Percentiles rank a stretch among this genome's conserved stretches.
These are phyloP conservation scores for Tritrichomonas musculus DNA, from an alignment of 208 protist genomes.

Conservation along the genomic window DNA sequence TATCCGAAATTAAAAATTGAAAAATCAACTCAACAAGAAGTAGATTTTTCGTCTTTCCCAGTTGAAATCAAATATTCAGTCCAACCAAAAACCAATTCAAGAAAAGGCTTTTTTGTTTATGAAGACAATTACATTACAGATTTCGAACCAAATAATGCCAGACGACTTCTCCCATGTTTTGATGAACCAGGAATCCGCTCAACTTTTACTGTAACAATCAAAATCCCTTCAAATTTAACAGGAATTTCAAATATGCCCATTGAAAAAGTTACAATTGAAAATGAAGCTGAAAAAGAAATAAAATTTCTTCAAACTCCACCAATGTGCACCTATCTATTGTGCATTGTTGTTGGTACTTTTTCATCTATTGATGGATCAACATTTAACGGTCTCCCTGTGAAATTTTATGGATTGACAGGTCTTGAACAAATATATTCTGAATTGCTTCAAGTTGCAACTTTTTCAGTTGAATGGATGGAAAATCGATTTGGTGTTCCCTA, in stretches of 20 bases:
- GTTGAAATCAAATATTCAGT: too few species aligned
- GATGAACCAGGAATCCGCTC: conserved; percentile 37
- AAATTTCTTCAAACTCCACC: background rate
- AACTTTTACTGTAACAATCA: background rate
- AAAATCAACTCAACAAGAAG: too few species aligned
- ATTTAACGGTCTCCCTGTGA: background rate
- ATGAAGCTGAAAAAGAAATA: background rate
- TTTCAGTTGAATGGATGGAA: background rate
- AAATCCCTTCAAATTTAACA: background rate
- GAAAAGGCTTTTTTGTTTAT: too few species aligned
- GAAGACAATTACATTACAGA: too few species aligned
- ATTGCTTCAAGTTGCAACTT: background rate
- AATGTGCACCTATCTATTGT: conserved; percentile 31
- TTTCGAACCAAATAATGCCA: conserved; percentile 40
- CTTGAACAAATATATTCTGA: background rate
- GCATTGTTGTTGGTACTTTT: background rate
- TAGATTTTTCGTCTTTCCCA: too few species aligned
- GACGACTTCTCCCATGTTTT: conserved; percentile 44
- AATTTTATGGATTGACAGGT: too few species aligned
- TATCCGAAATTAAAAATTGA: too few species aligned
- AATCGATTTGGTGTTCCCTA: background rate
- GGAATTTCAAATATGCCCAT: background rate
- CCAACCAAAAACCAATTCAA: too few species aligned
- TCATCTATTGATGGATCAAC: background rate
- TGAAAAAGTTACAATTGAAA: background rate